These are phyloP conservation scores for Lupinus albus DNA, from an alignment of 306 rosid species.

Conservation along the genomic window DNA sequence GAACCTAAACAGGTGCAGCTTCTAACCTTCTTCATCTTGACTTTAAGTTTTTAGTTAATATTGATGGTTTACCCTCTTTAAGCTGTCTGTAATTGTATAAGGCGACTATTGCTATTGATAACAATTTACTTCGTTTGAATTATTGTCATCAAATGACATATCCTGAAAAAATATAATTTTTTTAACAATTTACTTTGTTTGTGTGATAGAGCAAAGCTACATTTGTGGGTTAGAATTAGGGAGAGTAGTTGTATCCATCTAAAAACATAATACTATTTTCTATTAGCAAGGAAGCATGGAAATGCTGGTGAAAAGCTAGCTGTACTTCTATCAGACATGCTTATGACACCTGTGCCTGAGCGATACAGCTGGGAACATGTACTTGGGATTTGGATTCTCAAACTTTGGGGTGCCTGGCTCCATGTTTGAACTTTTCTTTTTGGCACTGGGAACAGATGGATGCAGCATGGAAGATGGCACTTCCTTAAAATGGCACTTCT, in stretches of 20 bases:
- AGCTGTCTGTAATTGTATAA: not conserved
- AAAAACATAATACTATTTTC: not conserved
- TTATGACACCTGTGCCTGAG: not conserved
- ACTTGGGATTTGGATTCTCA: not conserved
- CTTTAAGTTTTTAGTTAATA: slow-evolving; percentile 1
- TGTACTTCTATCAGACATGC: not conserved
- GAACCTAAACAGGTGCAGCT: slow-evolving; percentile 81
- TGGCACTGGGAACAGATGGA: too few species aligned
- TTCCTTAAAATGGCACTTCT: too few species aligned
- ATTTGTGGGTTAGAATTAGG: slow-evolving; percentile 7
- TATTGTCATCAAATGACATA: too few species aligned
- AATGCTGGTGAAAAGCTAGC: not conserved
- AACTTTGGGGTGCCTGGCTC: not conserved
- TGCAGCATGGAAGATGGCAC: too few species aligned
- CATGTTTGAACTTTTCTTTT: too few species aligned
- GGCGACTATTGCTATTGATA: not conserved
- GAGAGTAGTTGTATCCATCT: too few species aligned
- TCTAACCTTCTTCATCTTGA: slow-evolving; percentile 28
- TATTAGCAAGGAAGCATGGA: not conserved
- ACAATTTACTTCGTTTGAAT: slow-evolving; percentile 3
- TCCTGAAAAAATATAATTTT: too few species aligned
- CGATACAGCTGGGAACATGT: not conserved
- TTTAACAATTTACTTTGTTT: slow-evolving; percentile 1
- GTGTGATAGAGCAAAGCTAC: slow-evolving; percentile 8
- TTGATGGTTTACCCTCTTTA: not conserved